These are phyloP conservation scores for Erucastrum elatum DNA, from an alignment of 345 rosid species.

Conservation along the genomic window DNA sequence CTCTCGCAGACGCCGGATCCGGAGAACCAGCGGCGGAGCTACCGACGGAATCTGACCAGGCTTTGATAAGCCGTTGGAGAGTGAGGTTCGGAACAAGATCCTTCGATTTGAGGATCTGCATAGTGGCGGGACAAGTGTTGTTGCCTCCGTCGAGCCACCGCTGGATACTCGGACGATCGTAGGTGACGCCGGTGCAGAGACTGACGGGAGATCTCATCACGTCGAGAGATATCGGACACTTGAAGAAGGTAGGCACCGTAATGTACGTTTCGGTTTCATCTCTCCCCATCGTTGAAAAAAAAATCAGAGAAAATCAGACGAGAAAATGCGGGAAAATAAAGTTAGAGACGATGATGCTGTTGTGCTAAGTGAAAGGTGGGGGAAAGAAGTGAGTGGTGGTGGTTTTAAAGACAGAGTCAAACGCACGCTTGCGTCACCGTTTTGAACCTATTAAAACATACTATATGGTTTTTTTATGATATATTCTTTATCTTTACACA, in stretches of 20 bases:
- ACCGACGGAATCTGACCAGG: slow-evolving; percentile 69
- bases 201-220: slow-evolving; percentile 94
- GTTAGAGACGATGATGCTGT: slow-evolving; percentile 38
- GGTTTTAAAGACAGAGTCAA: slow-evolving; percentile 39
- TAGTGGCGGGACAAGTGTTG: slow-evolving; percentile 94
- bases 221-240: slow-evolving; percentile 93
- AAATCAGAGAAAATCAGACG: slow-evolving; percentile 19
- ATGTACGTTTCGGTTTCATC: slow-evolving; percentile 60
- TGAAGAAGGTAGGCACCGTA: slow-evolving; percentile 75
- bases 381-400: slow-evolving; percentile 35
- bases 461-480: background rate
- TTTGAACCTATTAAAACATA: background rate
- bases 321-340: slow-evolving; percentile 43
- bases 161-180: slow-evolving; percentile 86
- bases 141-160: slow-evolving; percentile 87
- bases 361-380: slow-evolving; percentile 40
- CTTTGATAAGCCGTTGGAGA: slow-evolving; percentile 75
- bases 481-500: background rate
- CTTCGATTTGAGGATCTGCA: slow-evolving; percentile 76
- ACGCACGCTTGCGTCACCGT: slow-evolving; percentile 39
- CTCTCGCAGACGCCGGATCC: background rate
- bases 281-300: slow-evolving; percentile 42
- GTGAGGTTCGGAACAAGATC: slow-evolving; percentile 82
- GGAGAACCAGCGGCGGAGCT: slow-evolving; percentile 27
- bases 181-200: slow-evolving; percentile 92